Evolutionary conservation across 1,284 basidiomycete genomes (phyloP), one percentile per base, ranked within the genome.

Genomic region (Puccinia polysora): DNA sequence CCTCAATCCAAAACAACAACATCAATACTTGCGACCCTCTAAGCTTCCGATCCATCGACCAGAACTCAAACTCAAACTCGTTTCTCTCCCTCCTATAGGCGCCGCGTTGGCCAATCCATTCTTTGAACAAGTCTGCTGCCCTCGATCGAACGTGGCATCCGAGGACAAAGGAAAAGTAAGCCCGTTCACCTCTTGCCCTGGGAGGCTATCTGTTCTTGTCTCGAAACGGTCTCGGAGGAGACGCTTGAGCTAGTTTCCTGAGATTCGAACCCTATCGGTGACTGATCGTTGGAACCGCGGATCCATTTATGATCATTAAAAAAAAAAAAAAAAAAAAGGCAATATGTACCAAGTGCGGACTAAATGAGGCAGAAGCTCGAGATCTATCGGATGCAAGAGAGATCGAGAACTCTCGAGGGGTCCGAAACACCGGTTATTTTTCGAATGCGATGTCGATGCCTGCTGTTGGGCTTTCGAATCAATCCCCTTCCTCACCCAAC

Each of bases 391-490:
- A 70, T 36, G 67, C 58, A 4, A 23, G 67, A 18, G 67, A 34
- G 15, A 38, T 32, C 12, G 67, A 70, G 58, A 58, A 28, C 15
- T 56, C 36, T 10, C 45, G 43, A 7, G 67, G 67, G 15, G 45
- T 36, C 1, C 67, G 58, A 25, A 70, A 60, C 20, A 70, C 67
- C 2, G 67, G 67, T 20, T 70, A 70, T 49, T 70, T 70, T 32
- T 70, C 67, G 28, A 70, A 70, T 45, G 67, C 67, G 28, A 70
- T 70, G 67, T 30, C 43, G 32, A 59, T 70, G 55, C 67, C 67
- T 28, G 1, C 53, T 14, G 65, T 40, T 36, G 49, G 30, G 52
- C 38, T 50, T 14, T 55, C 64, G 0, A 68, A 59, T 40, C 65
- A 68, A 25, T 38, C 63, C 23, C 38, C 32, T 12, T 30, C 32